These are phyloP conservation scores for Chlamydomonas sp. DNA, from an alignment of 139 green algal genomes.

Conservation along the genomic window DNA sequence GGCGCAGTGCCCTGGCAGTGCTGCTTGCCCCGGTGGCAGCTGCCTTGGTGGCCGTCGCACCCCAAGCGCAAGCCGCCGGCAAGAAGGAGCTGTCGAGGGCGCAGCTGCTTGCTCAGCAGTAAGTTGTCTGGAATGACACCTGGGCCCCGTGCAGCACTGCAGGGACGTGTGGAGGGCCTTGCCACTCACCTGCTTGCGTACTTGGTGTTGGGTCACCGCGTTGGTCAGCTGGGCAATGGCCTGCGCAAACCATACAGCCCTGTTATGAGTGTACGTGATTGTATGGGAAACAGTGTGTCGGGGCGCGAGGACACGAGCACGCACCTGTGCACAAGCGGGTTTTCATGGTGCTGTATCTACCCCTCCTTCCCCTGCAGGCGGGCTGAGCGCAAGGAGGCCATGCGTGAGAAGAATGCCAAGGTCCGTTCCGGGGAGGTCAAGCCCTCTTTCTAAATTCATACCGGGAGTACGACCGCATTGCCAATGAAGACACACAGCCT, in stretches of 20 bases:
- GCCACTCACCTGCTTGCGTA: not conserved
- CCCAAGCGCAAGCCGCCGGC: not conserved
- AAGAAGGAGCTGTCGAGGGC: constrained; percentile 14
- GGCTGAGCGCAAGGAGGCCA: constrained; percentile 31
- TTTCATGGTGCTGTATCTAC: not conserved
- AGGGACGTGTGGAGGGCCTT: not conserved
- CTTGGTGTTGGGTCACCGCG: not conserved
- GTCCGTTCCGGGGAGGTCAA: constrained; percentile 5
- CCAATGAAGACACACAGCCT: no score
- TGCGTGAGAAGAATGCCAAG: not conserved
- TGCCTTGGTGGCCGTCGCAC: not conserved
- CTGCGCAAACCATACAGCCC: not conserved
- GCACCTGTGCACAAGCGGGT: no score
- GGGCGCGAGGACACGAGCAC: no score
- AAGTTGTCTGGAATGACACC: not conserved
- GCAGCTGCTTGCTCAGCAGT: constrained; percentile 22
- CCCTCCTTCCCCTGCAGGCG: not conserved
- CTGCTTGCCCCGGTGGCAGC: not conserved
- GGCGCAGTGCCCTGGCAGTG: not conserved
- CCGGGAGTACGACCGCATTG: not conserved
- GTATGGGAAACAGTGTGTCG: no score
- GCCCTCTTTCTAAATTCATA: not conserved
- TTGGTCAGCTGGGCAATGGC: not conserved
- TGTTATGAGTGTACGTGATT: no score
- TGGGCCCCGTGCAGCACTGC: not conserved